A percentile compares a stretch with the other conserved stretches of the same genome.
phyloP scores from a whole-genome alignment of 306 rosid genomes.

The Dalbergia cultrata region DNA sequence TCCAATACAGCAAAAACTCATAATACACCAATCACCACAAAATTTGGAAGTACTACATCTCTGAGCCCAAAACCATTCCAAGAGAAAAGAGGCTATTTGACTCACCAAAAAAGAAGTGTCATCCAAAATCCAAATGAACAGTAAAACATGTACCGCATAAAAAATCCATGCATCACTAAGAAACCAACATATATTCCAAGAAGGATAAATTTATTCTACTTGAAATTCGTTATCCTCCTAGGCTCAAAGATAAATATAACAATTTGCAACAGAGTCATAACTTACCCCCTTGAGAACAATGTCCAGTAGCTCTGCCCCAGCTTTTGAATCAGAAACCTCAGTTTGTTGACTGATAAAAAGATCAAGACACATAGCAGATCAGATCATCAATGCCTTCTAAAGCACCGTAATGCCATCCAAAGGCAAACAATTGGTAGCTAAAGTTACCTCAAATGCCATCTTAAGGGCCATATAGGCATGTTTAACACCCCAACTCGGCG shows the following conservation, averaged over 20 bases:
- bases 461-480: slow-evolving; percentile 55
- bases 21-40: background rate
- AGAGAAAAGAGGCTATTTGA: background rate
- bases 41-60: background rate
- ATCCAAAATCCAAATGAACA: background rate
- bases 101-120: background rate
- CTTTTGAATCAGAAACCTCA: slow-evolving; percentile 64
- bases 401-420: slow-evolving; percentile 25
- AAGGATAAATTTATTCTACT: background rate
- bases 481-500: slow-evolving; percentile 70
- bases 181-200: background rate
- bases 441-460: slow-evolving; percentile 65
- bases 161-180: background rate
- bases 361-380: slow-evolving; percentile 20
- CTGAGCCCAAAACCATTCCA: background rate
- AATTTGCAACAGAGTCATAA: background rate
- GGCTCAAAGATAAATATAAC: background rate
- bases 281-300: slow-evolving; percentile 71
- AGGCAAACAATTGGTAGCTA: background rate
- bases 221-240: background rate
- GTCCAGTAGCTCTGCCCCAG: slow-evolving; percentile 83
- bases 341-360: slow-evolving; percentile 49
- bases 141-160: background rate
- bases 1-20: background rate
- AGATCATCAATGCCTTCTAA: slow-evolving; percentile 8